Evolutionary conservation across 495 filamentous ascomycete genomes (phyloP).

Genomic region (Penicillium argentinense): DNA sequence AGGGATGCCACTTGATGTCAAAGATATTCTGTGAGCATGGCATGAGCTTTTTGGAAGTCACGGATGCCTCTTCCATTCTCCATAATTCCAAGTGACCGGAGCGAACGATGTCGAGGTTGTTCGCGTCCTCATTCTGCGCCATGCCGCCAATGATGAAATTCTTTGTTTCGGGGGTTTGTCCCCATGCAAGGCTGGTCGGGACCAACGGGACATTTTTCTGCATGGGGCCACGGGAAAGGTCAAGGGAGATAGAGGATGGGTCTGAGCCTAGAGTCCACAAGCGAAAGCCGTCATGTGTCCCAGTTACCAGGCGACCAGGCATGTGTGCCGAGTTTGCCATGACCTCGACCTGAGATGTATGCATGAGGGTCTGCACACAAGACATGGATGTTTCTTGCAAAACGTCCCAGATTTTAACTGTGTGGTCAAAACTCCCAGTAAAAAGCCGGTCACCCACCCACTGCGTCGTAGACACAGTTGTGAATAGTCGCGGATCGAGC

Average conservation of each 20-base stretch:
- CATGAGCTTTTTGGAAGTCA: constrained; percentile 42
- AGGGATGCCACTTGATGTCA: constrained; percentile 76
- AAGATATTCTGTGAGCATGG: constrained; percentile 71
- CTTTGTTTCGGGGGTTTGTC: constrained; percentile 45
- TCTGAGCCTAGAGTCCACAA: constrained; percentile 20
- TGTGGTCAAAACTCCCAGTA: constrained; percentile 79
- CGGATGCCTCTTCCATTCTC: constrained; percentile 53
- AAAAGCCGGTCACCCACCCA: constrained; percentile 68
- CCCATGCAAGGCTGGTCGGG: constrained; percentile 77
- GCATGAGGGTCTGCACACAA: constrained; percentile 55
- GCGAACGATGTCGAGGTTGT: constrained; percentile 43
- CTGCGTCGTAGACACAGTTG: constrained; percentile 72
- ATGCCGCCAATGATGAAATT: constrained; percentile 75
- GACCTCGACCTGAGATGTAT: constrained; percentile 69
- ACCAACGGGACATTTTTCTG: constrained; percentile 49
- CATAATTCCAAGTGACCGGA: constrained; percentile 74
- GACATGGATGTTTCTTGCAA: constrained; percentile 22
- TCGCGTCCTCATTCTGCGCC: constrained; percentile 58
- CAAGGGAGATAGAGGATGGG: neutral
- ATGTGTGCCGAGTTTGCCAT: constrained; percentile 56
- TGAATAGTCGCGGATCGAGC: constrained; percentile 67
- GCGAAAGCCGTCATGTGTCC: constrained; percentile 25
- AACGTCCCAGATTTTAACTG: constrained; percentile 73
- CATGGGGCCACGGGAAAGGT: constrained; percentile 4
- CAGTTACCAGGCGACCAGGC: constrained; percentile 51